A percentile compares a stretch with the other conserved stretches of the same genome.
phyloP scores from a whole-genome alignment of 2,329 filamentous ascomycete genomes.

The Simplicillium aogashimaense region DNA sequence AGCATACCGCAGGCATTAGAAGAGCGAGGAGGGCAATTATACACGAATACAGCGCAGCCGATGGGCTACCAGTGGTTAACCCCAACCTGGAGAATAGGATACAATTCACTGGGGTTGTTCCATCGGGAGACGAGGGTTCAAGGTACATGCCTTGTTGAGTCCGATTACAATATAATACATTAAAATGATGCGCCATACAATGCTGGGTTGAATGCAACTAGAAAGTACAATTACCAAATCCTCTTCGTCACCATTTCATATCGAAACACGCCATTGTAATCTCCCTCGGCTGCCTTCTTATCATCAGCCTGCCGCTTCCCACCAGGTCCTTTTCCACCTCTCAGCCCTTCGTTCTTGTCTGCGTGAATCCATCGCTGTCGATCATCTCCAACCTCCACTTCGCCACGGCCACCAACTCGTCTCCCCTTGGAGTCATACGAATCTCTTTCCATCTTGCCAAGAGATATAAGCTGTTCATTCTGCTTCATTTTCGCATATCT shows the following conservation, averaged over 20 bases:
- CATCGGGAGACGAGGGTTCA: too few species aligned
- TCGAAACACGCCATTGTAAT: slow-evolving; percentile 59
- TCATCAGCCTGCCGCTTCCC: slow-evolving; percentile 40
- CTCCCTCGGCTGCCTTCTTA: slow-evolving; percentile 32
- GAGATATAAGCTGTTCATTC: slow-evolving; percentile 43
- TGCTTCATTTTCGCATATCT: slow-evolving; percentile 75
- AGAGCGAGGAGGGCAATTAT: too few species aligned
- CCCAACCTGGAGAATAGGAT: not conserved
- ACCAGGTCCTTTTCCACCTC: slow-evolving; percentile 40
- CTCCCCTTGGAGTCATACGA: slow-evolving; percentile 61
- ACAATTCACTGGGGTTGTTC: too few species aligned
- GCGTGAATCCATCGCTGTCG: slow-evolving; percentile 77
- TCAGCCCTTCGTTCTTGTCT: slow-evolving; percentile 66
- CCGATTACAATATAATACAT: too few species aligned
- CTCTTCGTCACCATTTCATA: slow-evolving; percentile 96
- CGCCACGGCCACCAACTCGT: slow-evolving; percentile 70
- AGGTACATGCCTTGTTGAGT: too few species aligned
- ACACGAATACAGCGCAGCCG: too few species aligned
- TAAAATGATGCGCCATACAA: too few species aligned
- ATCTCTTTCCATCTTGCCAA: slow-evolving; percentile 37
- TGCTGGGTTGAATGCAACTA: too few species aligned
- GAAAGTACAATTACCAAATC: slow-evolving; percentile 60
- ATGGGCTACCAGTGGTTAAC: too few species aligned
- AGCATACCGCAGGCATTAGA: not conserved
- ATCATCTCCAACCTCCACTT: slow-evolving; percentile 83